Base-by-base conservation (phyloP, 495 filamentous ascomycete species). In the Penicillium steckii region DNA sequence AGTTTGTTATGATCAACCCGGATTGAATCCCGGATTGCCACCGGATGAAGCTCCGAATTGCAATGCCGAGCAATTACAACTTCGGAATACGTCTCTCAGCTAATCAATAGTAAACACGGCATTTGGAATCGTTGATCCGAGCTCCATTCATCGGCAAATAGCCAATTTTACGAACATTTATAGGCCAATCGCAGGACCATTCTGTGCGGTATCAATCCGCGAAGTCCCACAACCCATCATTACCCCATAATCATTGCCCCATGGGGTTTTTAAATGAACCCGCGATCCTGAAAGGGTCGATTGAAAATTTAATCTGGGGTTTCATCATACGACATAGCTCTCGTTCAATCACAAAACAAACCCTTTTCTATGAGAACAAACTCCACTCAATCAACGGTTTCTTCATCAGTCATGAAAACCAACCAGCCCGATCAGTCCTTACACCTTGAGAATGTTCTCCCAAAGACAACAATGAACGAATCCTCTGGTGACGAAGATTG, bases 381-480 rank as follows among this genome's bases (percentile, higher is more conserved):
- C n/a, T n/a, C n/a, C n/a, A n/a, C n/a, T n/a, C n/a, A n/a, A n/a
- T n/a, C n/a, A n/a, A n/a, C n/a, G n/a, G n/a, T 19, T 38, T 15
- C 35, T 15, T 38, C n/a, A 17, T 8, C 35, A 15, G 4, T 4
- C 26, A 46, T 52, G 6, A 59, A 63, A 23, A 47, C 15, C 6
- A 46, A 32, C 9, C 8, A 37, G 23, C 35, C 52, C 3, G 48
- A 56, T n/a, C n/a, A 7, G 8, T 51, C 58, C 3, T 4, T 50
- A n/a, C 60, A 64, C 26, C 33, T 68, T 1, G 62, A 66, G 29
- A 29, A 60, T 49, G 42, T 53, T 22, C 35, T 7, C 24, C 46
- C 15, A 44, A 48, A 6, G 15, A 35, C 3, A 54, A n/a, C 46
- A 2, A 25, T 33, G 4, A 15, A 50, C 17, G 46, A n/a, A 2